These are phyloP conservation scores for Penicillium simplicissimum DNA, from an alignment of 495 filamentous ascomycete genomes.

Conservation along the genomic window DNA sequence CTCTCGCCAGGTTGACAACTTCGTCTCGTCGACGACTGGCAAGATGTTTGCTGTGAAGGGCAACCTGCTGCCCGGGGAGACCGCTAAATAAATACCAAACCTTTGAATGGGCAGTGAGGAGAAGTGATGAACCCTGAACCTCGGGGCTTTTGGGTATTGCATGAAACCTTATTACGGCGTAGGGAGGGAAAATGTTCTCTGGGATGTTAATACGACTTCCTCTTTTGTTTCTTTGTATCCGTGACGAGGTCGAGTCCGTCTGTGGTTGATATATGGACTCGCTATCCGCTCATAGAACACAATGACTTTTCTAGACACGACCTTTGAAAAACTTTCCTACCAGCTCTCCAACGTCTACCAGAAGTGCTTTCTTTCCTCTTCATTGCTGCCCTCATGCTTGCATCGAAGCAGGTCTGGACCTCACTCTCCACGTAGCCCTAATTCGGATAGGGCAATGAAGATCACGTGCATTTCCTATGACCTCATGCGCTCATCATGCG, in stretches of 20 bases:
- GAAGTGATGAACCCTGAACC: constrained; percentile 23
- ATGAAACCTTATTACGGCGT: constrained; percentile 54
- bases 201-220: constrained; percentile 49
- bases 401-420: not conserved
- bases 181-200: constrained; percentile 53
- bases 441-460: constrained; percentile 14
- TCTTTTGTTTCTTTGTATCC: constrained; percentile 36
- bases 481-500: constrained; percentile 11
- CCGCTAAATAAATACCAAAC: constrained; percentile 37
- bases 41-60: constrained; percentile 99
- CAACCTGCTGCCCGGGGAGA: constrained; percentile 53
- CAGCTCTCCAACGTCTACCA: not conserved
- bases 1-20: constrained; percentile 95
- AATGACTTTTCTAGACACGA: constrained; percentile 22
- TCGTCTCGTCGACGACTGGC: constrained; percentile 81
- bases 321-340: constrained; percentile 10
- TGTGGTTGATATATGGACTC: constrained; percentile 24
- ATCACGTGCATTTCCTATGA: constrained; percentile 22
- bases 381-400: not conserved
- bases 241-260: constrained; percentile 36
- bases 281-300: constrained; percentile 27
- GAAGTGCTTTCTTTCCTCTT: not conserved
- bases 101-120: constrained; percentile 15
- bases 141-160: constrained; percentile 40
- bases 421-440: constrained; percentile 16